These are phyloP conservation scores for Exophiala bonariae DNA, from an alignment of 2,329 filamentous ascomycete genomes.

Conservation along the genomic window DNA sequence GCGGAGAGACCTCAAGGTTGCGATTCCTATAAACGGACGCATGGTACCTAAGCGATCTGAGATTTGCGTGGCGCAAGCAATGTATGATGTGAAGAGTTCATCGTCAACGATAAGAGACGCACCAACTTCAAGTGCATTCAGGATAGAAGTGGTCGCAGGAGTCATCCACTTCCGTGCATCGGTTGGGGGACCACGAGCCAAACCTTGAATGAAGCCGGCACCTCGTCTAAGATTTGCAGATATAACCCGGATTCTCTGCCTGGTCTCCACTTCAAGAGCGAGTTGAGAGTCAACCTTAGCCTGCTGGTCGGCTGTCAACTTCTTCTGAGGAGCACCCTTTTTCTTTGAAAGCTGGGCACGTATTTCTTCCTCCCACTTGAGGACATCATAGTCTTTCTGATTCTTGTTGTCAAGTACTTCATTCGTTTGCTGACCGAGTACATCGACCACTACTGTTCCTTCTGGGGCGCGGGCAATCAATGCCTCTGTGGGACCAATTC, in stretches of 20 bases:
- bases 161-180: conserved; percentile 88
- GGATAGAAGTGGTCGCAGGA: conserved; percentile 70
- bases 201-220: conserved; percentile 78
- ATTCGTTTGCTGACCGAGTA: conserved; percentile 78
- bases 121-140: conserved; percentile 75
- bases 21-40: conserved; percentile 81
- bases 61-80: conserved; percentile 75
- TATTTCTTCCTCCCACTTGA: conserved; percentile 97
- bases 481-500: conserved; percentile 81
- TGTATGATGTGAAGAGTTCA: conserved; percentile 72
- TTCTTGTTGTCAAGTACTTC: conserved; percentile 77
- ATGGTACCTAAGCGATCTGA: conserved; percentile 73
- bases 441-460: conserved; percentile 84
- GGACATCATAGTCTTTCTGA: conserved; percentile 88
- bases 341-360: conserved; percentile 85
- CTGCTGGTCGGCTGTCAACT: conserved; percentile 84
- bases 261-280: conserved; percentile 79
- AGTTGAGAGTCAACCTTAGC: conserved; percentile 89
- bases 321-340: conserved; percentile 80
- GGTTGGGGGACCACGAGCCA: conserved; percentile 85
- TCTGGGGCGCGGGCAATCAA: conserved; percentile 91
- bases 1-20: conserved; percentile 76
- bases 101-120: conserved; percentile 80
- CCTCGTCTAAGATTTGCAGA: conserved; percentile 76
- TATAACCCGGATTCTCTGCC: conserved; percentile 67